Evolutionary conservation across 306 rosid genomes (phyloP).

Genomic region (Vigna nakashimae): DNA sequence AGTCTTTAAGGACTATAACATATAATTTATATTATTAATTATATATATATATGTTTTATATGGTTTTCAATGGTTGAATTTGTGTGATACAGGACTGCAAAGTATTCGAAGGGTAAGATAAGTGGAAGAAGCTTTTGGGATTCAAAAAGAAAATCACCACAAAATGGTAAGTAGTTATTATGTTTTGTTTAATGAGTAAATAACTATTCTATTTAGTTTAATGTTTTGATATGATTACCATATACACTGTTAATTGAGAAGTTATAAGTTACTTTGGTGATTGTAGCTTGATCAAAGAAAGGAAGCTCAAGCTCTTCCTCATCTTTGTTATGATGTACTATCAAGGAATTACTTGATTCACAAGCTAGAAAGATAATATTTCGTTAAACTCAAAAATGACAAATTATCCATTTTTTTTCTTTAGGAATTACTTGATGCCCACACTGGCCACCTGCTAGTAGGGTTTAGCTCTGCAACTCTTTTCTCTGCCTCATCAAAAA

Average conservation of each 20-base stretch:
- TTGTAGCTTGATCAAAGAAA: slow-evolving; percentile 37
- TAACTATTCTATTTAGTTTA: too few relatives aligned
- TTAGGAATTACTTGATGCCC: slow-evolving; percentile 57
- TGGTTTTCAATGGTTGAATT: too few relatives aligned
- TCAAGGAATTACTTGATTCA: slow-evolving; percentile 21
- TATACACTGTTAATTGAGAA: slow-evolving; percentile 45
- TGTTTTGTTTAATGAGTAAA: too few relatives aligned
- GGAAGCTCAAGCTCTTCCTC: slow-evolving; percentile 47
- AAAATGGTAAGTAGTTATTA: too few relatives aligned
- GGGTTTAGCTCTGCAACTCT: slow-evolving; percentile 74
- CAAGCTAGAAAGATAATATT: slow-evolving; percentile 1
- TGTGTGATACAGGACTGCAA: too few relatives aligned
- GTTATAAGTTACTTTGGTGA: slow-evolving; percentile 40
- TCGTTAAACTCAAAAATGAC: not conserved
- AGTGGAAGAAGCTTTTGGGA: too few relatives aligned
- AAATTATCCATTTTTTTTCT: not conserved
- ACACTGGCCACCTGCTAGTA: slow-evolving; percentile 95
- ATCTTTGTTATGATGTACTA: slow-evolving; percentile 13
- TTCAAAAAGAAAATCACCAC: too few relatives aligned
- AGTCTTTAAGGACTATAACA: too few relatives aligned
- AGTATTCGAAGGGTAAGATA: too few relatives aligned
- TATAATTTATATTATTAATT: too few relatives aligned
- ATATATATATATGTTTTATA: too few relatives aligned
- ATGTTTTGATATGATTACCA: slow-evolving; percentile 22
- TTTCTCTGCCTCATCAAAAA: slow-evolving; percentile 87